Percentiles rank a stretch among this genome's conserved stretches.
phyloP scores from a whole-genome alignment of 2,329 filamentous ascomycete species.

The Capronia epimyces region DNA sequence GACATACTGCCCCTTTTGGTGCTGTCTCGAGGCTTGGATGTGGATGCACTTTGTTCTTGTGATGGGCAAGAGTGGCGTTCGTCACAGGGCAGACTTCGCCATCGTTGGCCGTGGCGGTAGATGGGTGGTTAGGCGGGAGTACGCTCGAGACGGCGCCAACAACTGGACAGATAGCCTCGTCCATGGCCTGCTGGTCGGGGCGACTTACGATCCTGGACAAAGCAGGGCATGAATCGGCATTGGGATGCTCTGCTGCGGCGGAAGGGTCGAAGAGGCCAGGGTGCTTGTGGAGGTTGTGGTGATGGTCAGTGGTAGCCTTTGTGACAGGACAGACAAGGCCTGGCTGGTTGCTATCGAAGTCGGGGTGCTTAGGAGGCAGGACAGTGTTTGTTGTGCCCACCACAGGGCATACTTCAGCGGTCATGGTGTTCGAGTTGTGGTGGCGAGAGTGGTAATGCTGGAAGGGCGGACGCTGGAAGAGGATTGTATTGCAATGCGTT shows the following conservation, averaged over 20 bases:
- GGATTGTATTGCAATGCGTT: too few relatives aligned
- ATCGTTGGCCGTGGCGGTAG: slow-evolving; percentile 20
- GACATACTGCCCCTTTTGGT: slow-evolving; percentile 23
- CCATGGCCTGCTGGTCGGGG: slow-evolving; percentile 26
- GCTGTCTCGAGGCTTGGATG: slow-evolving; percentile 22
- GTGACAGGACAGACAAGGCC: slow-evolving; percentile 27
- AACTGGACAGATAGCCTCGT: slow-evolving; percentile 29
- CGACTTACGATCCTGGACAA: slow-evolving; percentile 25
- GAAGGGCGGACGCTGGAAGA: too few relatives aligned
- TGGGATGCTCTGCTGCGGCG: slow-evolving; percentile 6
- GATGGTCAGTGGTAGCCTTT: slow-evolving; percentile 28
- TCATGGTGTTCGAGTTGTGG: slow-evolving; percentile 2
- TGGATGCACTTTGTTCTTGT: slow-evolving; percentile 22
- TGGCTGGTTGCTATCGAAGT: slow-evolving; percentile 24
- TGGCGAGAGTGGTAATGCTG: neutral
- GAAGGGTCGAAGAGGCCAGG: slow-evolving; percentile 23
- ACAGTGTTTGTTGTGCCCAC: slow-evolving; percentile 29
- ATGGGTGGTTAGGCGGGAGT: slow-evolving; percentile 27
- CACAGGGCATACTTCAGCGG: slow-evolving; percentile 27
- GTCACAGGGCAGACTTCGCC: slow-evolving; percentile 27
- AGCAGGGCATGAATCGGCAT: slow-evolving; percentile 26
- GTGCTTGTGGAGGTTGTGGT: slow-evolving; percentile 27
- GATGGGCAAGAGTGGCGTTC: slow-evolving; percentile 25
- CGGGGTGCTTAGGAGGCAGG: slow-evolving; percentile 27
- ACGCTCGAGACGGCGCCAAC: slow-evolving; percentile 27